Conservation (phyloP, 306 rosid genomes). For the Begonia loranthoides region DNA sequence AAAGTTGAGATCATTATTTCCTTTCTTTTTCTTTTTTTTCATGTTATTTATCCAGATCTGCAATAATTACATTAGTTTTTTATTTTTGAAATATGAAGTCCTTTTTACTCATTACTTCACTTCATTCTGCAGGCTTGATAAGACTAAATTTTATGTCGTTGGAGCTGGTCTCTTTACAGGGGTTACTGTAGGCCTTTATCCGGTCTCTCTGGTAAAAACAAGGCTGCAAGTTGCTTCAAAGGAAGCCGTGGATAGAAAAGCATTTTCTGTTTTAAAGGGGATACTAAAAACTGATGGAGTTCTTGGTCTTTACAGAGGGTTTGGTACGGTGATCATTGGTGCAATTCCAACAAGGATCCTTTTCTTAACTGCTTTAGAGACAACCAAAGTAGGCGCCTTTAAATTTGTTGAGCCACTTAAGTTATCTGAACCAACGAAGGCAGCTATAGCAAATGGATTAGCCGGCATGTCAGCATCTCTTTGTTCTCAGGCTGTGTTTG, state of each 20-base stretch:
- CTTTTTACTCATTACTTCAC: slow-evolving; percentile 8
- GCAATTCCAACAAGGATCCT: slow-evolving; percentile 76
- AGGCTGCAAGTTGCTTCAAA: slow-evolving; percentile 79
- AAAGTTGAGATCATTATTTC: not conserved
- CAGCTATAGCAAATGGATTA: slow-evolving; percentile 79
- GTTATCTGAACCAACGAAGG: slow-evolving; percentile 61
- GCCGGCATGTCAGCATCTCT: slow-evolving; percentile 78
- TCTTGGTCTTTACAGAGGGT: slow-evolving; percentile 84
- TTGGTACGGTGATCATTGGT: slow-evolving; percentile 71
- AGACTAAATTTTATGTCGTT: slow-evolving; percentile 61
- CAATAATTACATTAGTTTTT: not conserved
- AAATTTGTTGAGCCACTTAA: slow-evolving; percentile 52
- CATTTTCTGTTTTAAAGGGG: slow-evolving; percentile 56
- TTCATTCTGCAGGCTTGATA: slow-evolving; percentile 62
- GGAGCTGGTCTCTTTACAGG: slow-evolving; percentile 92
- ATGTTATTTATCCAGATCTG: not conserved
- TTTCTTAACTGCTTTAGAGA: slow-evolving; percentile 74
- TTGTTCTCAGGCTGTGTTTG: slow-evolving; percentile 70
- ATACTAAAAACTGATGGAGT: slow-evolving; percentile 64
- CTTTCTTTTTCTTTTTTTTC: not conserved
- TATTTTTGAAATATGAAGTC: not conserved
- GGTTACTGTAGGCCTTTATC: slow-evolving; percentile 71
- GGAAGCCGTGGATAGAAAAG: slow-evolving; percentile 57
- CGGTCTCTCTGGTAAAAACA: slow-evolving; percentile 79
- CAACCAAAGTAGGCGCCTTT: slow-evolving; percentile 61